These are phyloP conservation scores for Leucocoprinus sp. DNA, from an alignment of 768 basidiomycete genomes.

Conservation along the genomic window DNA sequence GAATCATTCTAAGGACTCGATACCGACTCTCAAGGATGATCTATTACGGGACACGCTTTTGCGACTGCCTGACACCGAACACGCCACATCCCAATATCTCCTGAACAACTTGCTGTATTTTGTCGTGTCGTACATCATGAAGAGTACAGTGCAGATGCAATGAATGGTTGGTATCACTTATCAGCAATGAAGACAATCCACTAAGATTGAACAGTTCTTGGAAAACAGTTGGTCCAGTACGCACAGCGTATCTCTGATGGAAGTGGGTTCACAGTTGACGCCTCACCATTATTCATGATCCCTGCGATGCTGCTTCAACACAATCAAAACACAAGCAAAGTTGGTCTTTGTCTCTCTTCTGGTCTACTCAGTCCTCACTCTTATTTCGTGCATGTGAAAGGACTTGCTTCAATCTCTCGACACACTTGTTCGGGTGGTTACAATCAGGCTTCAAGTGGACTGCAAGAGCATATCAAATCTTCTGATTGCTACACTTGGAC, in stretches of 20 bases:
- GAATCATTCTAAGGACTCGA: constrained; percentile 26
- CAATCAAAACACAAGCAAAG: constrained; percentile 51
- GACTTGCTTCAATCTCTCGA: constrained; percentile 54
- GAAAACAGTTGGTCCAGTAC: constrained; percentile 42
- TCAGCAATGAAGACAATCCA: too few species aligned
- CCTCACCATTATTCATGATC: constrained; percentile 47
- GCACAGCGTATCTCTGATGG: constrained; percentile 55
- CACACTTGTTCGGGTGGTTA: constrained; percentile 44
- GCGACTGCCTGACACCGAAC: constrained; percentile 42
- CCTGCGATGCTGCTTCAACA: constrained; percentile 45
- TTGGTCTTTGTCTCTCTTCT: constrained; percentile 20
- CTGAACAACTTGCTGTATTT: constrained; percentile 50
- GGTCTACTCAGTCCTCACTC: neutral
- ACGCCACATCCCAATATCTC: constrained; percentile 40
- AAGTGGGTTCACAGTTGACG: constrained; percentile 38
- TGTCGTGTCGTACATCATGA: constrained; percentile 47
- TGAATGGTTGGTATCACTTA: constrained; percentile 39
- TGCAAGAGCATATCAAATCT: constrained; percentile 35
- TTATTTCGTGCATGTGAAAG: constrained; percentile 28
- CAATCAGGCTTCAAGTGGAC: constrained; percentile 43
- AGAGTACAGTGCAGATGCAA: constrained; percentile 40
- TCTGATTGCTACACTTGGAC: constrained; percentile 36
- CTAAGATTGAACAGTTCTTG: constrained; percentile 39
- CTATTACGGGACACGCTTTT: constrained; percentile 50
- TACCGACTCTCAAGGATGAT: constrained; percentile 19